These are phyloP conservation scores for Pseudogymnoascus sp. DNA, from an alignment of 2,329 filamentous ascomycete genomes.

Conservation along the genomic window DNA sequence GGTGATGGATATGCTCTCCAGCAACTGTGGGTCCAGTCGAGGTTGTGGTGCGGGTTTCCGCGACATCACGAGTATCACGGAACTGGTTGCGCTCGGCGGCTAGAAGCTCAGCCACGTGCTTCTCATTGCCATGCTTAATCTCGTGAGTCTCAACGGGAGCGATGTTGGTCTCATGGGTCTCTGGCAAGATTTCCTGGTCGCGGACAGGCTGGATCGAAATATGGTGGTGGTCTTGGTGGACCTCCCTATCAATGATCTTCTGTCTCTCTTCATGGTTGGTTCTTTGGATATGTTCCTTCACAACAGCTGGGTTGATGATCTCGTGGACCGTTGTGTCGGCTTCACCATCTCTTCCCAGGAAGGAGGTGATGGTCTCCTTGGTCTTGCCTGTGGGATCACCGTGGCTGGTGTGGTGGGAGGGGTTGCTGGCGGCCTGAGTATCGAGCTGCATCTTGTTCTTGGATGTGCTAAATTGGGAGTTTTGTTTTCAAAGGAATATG, in stretches of 20 bases:
- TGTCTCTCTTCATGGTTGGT: constrained; percentile 55
- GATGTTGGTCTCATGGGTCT: constrained; percentile 56
- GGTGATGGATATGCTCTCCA: constrained; percentile 59
- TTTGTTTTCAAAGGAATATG: background rate
- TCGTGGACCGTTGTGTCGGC: constrained; percentile 67
- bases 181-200: constrained; percentile 47
- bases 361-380: constrained; percentile 53
- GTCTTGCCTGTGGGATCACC: constrained; percentile 50
- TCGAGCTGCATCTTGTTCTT: constrained; percentile 8
- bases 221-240: constrained; percentile 68
- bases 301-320: constrained; percentile 51
- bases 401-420: background rate
- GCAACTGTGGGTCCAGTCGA: constrained; percentile 42
- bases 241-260: constrained; percentile 59
- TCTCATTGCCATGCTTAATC: constrained; percentile 52
- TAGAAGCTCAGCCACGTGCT: constrained; percentile 40
- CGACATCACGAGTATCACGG: constrained; percentile 40
- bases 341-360: constrained; percentile 55
- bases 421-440: constrained; percentile 5
- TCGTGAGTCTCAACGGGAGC: constrained; percentile 52
- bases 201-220: constrained; percentile 60
- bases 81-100: constrained; percentile 48
- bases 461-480: constrained; percentile 10
- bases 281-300: constrained; percentile 52
- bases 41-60: constrained; percentile 43